A percentile compares a stretch with the other conserved stretches of the same genome.
Conservation (phyloP, 2,329 filamentous ascomycete genomes). For the Polytolypa hystricis region DNA sequence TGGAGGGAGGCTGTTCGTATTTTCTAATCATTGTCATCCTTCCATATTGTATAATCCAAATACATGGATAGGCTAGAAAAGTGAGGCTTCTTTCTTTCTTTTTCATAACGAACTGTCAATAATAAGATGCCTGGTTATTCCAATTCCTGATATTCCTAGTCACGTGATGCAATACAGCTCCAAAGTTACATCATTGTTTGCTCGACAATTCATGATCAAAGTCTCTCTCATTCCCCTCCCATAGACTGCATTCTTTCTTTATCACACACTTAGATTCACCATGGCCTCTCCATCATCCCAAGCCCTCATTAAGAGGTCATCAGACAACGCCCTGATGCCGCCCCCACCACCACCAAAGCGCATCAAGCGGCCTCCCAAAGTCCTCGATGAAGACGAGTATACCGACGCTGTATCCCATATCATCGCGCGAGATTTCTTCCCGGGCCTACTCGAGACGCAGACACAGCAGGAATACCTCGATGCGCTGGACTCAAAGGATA, state of each 20-base stretch:
- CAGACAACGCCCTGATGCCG: slow-evolving; percentile 60
- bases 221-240: neutral
- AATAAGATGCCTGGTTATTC: too few species aligned
- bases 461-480: slow-evolving; percentile 87
- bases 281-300: slow-evolving; percentile 21
- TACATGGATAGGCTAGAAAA: too few species aligned
- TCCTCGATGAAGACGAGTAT: slow-evolving; percentile 90
- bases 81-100: too few species aligned
- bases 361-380: slow-evolving; percentile 78
- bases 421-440: slow-evolving; percentile 94
- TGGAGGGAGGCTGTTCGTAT: too few species aligned
- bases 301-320: slow-evolving; percentile 25
- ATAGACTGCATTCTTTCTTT: neutral
- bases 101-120: too few species aligned
- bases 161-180: too few species aligned
- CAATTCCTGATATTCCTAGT: too few species aligned
- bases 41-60: too few species aligned
- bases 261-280: slow-evolving; percentile 7
- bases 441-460: slow-evolving; percentile 73
- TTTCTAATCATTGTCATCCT: too few species aligned
- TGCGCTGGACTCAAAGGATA: slow-evolving; percentile 75
- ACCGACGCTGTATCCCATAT: slow-evolving; percentile 84
- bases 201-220: neutral
- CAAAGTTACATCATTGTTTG: too few species aligned
- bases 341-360: slow-evolving; percentile 75